phyloP scores from a whole-genome alignment of 306 rosid species.

The Cucurbita moschata region DNA sequence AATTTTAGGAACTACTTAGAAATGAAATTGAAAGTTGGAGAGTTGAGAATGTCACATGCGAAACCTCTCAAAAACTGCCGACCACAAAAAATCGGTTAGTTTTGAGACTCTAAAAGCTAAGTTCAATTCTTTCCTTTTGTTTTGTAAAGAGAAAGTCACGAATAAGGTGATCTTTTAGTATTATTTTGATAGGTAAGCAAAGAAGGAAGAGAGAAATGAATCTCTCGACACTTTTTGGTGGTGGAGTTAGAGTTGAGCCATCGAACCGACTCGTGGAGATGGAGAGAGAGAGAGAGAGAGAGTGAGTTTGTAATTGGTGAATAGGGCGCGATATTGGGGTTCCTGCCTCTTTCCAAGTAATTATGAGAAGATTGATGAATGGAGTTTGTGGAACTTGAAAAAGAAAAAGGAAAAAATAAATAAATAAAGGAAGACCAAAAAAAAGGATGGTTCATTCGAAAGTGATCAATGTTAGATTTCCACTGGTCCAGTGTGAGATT shows the following conservation, averaged over 20 bases:
- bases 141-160: neutral
- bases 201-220: neutral
- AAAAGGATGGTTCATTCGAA: neutral
- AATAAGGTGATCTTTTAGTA: neutral
- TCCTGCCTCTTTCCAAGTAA: neutral
- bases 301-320: neutral
- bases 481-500: neutral
- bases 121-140: no score
- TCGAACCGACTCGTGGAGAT: neutral
- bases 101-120: no score
- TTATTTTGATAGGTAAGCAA: neutral
- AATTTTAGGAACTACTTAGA: no score
- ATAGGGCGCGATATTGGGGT: neutral
- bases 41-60: no score
- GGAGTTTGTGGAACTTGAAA: neutral
- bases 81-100: no score
- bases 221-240: neutral
- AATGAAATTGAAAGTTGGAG: no score
- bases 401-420: neutral
- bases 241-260: neutral
- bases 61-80: no score
- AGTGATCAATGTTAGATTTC: neutral
- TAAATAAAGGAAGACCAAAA: neutral
- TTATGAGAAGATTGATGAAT: neutral
- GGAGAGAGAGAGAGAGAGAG: neutral